Evolutionary conservation across 2,329 filamentous ascomycete genomes (phyloP).

Genomic region (Pleomassaria siparia): DNA sequence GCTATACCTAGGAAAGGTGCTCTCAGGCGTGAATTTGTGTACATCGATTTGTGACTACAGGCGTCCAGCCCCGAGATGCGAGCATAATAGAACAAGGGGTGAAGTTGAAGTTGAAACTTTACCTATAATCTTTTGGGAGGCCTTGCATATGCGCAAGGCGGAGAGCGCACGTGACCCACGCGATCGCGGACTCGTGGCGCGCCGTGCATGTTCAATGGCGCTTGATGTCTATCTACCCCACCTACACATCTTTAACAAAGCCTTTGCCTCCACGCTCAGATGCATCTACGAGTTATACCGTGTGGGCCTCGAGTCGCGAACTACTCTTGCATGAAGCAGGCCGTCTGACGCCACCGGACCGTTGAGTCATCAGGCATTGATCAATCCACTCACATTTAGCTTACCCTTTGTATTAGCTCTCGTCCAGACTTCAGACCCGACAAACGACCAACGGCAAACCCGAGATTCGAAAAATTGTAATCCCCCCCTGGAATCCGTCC

Average conservation of each 20-base stretch:
- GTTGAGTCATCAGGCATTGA: slow-evolving; percentile 2
- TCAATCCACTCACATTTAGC: not conserved
- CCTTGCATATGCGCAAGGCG: too few relatives aligned
- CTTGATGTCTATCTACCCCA: not conserved
- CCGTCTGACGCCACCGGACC: not conserved
- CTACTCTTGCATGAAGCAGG: not conserved
- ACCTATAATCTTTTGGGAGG: too few relatives aligned
- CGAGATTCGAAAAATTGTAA: too few relatives aligned
- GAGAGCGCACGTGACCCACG: not conserved
- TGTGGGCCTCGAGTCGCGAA: not conserved
- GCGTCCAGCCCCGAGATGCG: too few relatives aligned
- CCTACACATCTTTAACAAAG: not conserved
- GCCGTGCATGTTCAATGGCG: not conserved
- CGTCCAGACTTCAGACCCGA: not conserved
- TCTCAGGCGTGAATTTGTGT: too few relatives aligned
- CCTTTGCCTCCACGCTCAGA: not conserved
- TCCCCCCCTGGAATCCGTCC: too few relatives aligned
- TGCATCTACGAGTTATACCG: not conserved
- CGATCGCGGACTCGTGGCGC: not conserved
- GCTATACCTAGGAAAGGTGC: too few relatives aligned
- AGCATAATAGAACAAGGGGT: too few relatives aligned
- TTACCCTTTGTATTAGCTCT: not conserved
- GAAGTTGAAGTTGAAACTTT: too few relatives aligned
- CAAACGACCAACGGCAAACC: not conserved
- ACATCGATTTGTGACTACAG: too few relatives aligned